Evolutionary conservation across 257 asterid genomes (phyloP), one percentile per base, ranked within the genome.

Genomic region (Solanum pinnatisectum): DNA sequence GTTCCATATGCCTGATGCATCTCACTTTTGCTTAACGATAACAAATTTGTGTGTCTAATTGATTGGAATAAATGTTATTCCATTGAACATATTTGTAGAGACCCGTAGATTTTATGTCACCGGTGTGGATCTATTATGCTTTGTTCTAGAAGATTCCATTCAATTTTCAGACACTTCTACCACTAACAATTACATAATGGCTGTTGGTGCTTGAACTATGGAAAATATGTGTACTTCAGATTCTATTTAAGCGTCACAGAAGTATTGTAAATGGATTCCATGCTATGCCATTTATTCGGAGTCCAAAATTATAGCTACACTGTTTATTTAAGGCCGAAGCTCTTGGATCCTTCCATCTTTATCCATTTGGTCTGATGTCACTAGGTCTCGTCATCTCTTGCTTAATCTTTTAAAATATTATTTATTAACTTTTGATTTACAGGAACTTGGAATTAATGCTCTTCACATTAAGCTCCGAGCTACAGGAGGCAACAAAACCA

Each of bases 391-490:
- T 35, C 33, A 49, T 71, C 42, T 74, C 14, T 30, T 7, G 30
- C 30, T 56, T 59, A 10, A 42, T 36, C 22, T n/a, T 86, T 25
- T 23, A 15, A 18, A 39, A 22, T 42, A 5, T 13, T 18, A 60
- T 30, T 46, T 4, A 18, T 9, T 4, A 84, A 20, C 23, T 20
- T 30, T n/a, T 7, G 1, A 35, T 76, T 90, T 67, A 35, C 92
- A 96, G 98, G 99, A 96, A 70, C 93, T 96, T 83, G 99, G 99
- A 27, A 90, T 96, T 86, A 93, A 88, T 87, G 99, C 99, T 25
- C 97, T 96, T 79, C 99, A 96, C 78, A 95, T 96, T 84, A 94
- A 95, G 91, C 98, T 96, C 56, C 94, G 98, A 85, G 98, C 99
- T 16, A 96, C 98, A 11, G 99, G 99, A 12, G 99, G 99, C 16